Percentiles rank a stretch among this genome's conserved stretches.
These are phyloP conservation scores for Tetradesmus obliquus DNA, from an alignment of 139 green algal genomes.

Conservation along the genomic window DNA sequence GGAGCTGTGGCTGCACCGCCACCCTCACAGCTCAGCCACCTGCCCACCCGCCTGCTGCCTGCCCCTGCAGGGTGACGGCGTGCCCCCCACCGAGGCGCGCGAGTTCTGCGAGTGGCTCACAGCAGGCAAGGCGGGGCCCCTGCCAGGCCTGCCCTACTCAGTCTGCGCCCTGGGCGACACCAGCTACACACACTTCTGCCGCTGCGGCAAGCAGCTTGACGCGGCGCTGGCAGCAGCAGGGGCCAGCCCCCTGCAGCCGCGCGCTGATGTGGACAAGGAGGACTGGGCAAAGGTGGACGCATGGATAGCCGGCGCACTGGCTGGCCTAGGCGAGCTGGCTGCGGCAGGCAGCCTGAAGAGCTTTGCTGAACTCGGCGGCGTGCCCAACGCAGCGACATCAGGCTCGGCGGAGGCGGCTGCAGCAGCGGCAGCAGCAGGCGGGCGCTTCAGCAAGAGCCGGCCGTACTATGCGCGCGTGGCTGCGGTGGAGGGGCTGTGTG, in stretches of 20 bases:
- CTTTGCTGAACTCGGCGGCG: conserved; percentile 56
- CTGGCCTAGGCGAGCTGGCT: conserved; percentile 51
- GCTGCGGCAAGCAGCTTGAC: conserved; percentile 85
- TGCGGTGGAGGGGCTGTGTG: conserved; percentile 79
- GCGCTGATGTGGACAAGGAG: conserved; percentile 85
- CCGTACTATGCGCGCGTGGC: conserved; percentile 74
- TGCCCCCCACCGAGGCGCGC: conserved; percentile 86
- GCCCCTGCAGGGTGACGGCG: conserved; percentile 81
- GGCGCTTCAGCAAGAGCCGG: conserved; percentile 73
- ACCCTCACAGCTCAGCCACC: not conserved
- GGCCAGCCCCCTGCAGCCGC: conserved; percentile 47
- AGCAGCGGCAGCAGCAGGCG: conserved; percentile 24
- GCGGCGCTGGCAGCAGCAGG: conserved; percentile 67
- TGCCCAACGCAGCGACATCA: not conserved
- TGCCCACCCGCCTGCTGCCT: not conserved
- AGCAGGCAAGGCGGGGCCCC: conserved; percentile 51
- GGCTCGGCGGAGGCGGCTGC: not conserved
- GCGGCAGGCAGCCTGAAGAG: conserved; percentile 56
- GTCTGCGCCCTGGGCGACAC: conserved; percentile 89
- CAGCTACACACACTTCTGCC: conserved; percentile 90
- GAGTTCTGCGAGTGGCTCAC: conserved; percentile 90
- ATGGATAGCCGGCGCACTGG: conserved; percentile 73
- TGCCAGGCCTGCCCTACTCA: conserved; percentile 65
- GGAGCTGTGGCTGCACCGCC: too few relatives aligned
- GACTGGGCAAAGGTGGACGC: conserved; percentile 81